These are phyloP conservation scores for Dunaliella primolecta DNA, from an alignment of 139 green algal species.

Conservation along the genomic window DNA sequence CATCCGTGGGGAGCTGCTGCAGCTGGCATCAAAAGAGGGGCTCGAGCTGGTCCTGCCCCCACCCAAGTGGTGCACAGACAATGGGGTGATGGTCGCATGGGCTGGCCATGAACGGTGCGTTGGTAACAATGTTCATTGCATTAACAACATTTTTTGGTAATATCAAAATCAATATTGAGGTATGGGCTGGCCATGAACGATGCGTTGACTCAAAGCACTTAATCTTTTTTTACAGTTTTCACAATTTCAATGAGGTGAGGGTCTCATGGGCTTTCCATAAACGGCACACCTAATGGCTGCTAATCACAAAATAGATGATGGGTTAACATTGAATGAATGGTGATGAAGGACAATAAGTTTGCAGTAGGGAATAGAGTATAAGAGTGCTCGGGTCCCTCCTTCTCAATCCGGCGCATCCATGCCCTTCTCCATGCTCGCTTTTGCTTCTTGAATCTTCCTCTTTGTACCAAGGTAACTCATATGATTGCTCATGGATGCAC, in stretches of 20 bases:
- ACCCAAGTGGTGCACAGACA: slow-evolving; percentile 91
- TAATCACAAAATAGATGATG: slow-evolving; percentile 18
- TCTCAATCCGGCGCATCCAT: too few species aligned
- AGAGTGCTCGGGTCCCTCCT: too few species aligned
- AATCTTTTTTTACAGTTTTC: background rate
- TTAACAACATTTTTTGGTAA: background rate
- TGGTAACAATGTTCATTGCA: slow-evolving; percentile 5
- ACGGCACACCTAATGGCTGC: slow-evolving; percentile 19
- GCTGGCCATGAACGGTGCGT: slow-evolving; percentile 77
- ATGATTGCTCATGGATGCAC: too few species aligned
- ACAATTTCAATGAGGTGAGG: background rate
- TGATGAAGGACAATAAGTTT: too few species aligned
- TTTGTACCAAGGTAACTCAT: too few species aligned
- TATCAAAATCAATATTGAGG: slow-evolving; percentile 10
- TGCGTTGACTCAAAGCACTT: slow-evolving; percentile 11
- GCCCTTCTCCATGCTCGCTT: too few species aligned
- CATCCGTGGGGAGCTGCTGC: slow-evolving; percentile 55
- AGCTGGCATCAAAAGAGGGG: slow-evolving; percentile 10
- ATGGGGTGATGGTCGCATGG: slow-evolving; percentile 98
- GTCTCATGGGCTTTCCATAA: slow-evolving; percentile 48
- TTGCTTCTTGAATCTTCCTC: too few species aligned
- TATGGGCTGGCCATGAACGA: slow-evolving; percentile 90
- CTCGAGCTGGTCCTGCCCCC: slow-evolving; percentile 62
- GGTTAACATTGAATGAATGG: background rate
- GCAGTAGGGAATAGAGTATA: too few species aligned